Percentiles rank a stretch among this genome's conserved stretches.
These are phyloP conservation scores for Candida suzukii DNA, from an alignment of 805 yeast species.

Conservation along the genomic window DNA sequence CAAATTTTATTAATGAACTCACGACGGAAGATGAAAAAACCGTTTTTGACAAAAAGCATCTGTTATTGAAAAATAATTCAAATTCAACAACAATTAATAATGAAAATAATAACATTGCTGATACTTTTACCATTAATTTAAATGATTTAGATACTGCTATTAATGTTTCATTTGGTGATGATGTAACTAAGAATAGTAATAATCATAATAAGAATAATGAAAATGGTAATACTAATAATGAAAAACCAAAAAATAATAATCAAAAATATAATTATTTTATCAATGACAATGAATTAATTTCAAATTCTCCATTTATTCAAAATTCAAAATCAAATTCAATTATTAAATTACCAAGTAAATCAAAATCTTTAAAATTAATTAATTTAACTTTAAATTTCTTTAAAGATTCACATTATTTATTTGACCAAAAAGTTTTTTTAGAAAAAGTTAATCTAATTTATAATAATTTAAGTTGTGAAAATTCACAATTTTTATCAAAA, in stretches of 20 bases:
- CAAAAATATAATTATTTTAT: too few species aligned
- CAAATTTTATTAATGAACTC: too few species aligned
- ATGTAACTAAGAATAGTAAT: slow-evolving; percentile 3
- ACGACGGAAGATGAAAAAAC: too few species aligned
- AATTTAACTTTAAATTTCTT: slow-evolving; percentile 12
- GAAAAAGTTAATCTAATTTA: slow-evolving; percentile 13
- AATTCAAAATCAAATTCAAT: slow-evolving; percentile 10
- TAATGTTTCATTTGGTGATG: slow-evolving; percentile 21
- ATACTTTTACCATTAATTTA: not conserved
- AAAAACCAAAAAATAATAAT: too few species aligned
- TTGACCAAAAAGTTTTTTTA: slow-evolving; percentile 14
- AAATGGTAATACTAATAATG: not conserved
- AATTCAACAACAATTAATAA: too few species aligned
- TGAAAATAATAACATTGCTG: slow-evolving; percentile 1
- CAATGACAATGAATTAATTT: not conserved
- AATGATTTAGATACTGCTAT: slow-evolving; percentile 16
- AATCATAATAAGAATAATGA: slow-evolving; percentile 5
- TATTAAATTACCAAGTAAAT: slow-evolving; percentile 11
- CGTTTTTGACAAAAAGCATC: too few species aligned
- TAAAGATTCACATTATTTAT: slow-evolving; percentile 16
- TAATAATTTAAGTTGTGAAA: slow-evolving; percentile 12
- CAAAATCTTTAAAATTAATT: slow-evolving; percentile 10
- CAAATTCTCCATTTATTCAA: not conserved
- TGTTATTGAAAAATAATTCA: too few species aligned
- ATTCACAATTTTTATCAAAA: slow-evolving; percentile 9